Evolutionary conservation across 208 protist genomes (phyloP).

Genomic region (Naegleria lovaniensis): DNA sequence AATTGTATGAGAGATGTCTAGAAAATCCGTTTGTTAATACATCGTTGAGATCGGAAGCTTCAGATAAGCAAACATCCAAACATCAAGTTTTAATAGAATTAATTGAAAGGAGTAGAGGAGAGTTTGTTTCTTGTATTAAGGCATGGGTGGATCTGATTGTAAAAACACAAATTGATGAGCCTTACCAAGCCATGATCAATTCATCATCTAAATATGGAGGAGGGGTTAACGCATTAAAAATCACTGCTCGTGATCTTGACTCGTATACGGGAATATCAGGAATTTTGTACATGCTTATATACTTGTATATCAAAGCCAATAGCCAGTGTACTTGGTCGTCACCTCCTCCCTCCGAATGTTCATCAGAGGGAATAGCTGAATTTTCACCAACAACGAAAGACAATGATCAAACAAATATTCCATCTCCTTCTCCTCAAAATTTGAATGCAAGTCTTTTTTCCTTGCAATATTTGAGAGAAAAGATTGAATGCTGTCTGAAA

Average conservation of each 20-base stretch:
- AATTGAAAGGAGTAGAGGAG: neutral
- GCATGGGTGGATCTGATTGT: neutral
- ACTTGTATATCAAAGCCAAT: neutral
- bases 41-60: neutral
- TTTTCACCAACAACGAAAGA: neutral
- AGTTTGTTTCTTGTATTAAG: neutral
- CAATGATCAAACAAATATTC: neutral
- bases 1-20: neutral
- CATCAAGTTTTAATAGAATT: neutral
- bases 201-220: neutral
- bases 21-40: neutral
- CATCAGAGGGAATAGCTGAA: no score
- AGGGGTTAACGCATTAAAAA: neutral
- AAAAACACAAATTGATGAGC: neutral
- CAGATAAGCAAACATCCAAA: neutral
- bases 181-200: neutral
- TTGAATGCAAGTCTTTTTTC: neutral
- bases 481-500: neutral
- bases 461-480: neutral
- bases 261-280: neutral
- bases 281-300: neutral
- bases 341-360: neutral
- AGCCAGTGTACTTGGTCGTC: neutral
- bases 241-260: neutral
- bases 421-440: neutral